Percentiles rank a stretch among this genome's conserved stretches.
Conservation (phyloP, 345 rosid genomes). For the Lagerstroemia speciosa region DNA sequence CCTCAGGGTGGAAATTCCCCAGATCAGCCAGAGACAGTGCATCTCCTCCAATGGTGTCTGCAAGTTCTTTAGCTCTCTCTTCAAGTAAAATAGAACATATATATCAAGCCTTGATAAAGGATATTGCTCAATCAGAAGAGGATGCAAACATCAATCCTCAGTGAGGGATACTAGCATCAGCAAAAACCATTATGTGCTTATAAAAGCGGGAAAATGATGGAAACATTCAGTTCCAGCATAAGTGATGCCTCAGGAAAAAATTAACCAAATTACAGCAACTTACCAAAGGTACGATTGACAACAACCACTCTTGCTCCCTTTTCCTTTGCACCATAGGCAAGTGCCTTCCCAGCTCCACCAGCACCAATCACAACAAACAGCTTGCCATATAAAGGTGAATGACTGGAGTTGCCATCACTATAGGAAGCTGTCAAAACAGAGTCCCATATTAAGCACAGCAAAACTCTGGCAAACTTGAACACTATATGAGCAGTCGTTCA, state of each 20-base stretch:
- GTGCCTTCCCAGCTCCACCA: conserved; percentile 95
- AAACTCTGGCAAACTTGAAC: background rate
- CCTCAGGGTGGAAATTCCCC: conserved; percentile 56
- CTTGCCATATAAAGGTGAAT: conserved; percentile 68
- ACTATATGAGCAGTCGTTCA: background rate
- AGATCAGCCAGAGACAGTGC: conserved; percentile 70
- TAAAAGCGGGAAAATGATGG: background rate
- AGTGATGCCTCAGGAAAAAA: background rate
- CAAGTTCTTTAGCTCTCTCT: conserved; percentile 73
- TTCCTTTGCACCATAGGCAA: conserved; percentile 87
- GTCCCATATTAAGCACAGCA: background rate
- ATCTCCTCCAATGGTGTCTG: conserved; percentile 54
- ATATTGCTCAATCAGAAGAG: background rate
- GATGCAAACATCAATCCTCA: background rate
- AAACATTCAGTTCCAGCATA: background rate
- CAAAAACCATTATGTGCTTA: background rate
- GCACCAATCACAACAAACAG: conserved; percentile 87
- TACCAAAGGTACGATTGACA: conserved; percentile 83
- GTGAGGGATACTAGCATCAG: background rate
- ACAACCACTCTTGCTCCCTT: conserved; percentile 80
- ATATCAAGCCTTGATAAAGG: background rate
- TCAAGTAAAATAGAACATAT: conserved; percentile 15
- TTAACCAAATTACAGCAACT: conserved; percentile 13
- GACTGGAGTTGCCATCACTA: conserved; percentile 18
- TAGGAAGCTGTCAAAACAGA: conserved; percentile 29